A percentile compares a stretch with the other conserved stretches of the same genome.
Evolutionary conservation across 2,329 filamentous ascomycete genomes (phyloP).

Genomic region (Colletotrichum melonis): DNA sequence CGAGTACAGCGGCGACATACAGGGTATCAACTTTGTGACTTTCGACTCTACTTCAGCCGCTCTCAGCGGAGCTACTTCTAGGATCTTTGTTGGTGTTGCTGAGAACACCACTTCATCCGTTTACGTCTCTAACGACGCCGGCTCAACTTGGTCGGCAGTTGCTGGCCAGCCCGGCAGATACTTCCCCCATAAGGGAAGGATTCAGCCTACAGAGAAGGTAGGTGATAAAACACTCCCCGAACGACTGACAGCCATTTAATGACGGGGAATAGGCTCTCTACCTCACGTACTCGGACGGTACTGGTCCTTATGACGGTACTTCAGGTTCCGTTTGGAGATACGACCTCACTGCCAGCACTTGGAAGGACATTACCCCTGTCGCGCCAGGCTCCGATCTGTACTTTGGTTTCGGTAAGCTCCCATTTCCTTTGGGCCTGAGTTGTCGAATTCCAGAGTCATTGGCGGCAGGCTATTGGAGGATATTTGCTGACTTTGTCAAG

Average conservation of each 20-base stretch:
- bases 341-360: constrained; percentile 58
- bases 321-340: constrained; percentile 66
- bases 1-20: constrained; percentile 55
- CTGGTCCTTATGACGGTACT: constrained; percentile 68
- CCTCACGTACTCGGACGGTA: constrained; percentile 64
- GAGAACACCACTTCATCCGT: constrained; percentile 64
- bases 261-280: constrained; percentile 55
- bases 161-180: constrained; percentile 60
- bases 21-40: constrained; percentile 64
- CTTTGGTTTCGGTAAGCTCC: constrained; percentile 62
- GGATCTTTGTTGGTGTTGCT: constrained; percentile 67
- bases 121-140: constrained; percentile 65
- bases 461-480: too few relatives aligned
- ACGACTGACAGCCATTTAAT: constrained; percentile 66
- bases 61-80: constrained; percentile 59
- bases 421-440: not conserved
- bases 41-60: constrained; percentile 64
- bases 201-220: constrained; percentile 61
- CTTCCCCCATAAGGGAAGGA: constrained; percentile 65
- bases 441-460: too few relatives aligned
- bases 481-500: not conserved
- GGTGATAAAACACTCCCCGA: constrained; percentile 66
- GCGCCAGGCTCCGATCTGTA: constrained; percentile 54
- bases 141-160: constrained; percentile 62
- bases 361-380: constrained; percentile 68